Base-by-base conservation (phyloP, 176 grass and related monocot species). In the Aechmea fasciata region DNA sequence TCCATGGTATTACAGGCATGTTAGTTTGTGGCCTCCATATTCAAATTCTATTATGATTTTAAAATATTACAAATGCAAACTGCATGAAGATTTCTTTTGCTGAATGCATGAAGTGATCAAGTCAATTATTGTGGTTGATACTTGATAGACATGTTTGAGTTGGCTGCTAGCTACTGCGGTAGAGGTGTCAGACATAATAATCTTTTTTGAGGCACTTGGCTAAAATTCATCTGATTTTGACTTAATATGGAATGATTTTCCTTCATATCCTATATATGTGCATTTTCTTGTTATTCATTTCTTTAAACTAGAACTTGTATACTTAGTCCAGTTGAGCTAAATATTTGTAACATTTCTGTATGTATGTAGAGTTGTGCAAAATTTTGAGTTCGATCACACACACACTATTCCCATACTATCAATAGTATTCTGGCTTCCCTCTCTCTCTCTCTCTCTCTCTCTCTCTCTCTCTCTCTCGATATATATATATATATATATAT, bases 1-100 rank as follows among this genome's bases (percentile, higher is more conserved):
- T 97, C 93, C 72, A 97, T 97, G 89, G 76, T 97, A 62, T 82
- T 87, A 83, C 89, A 92, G 82, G 89, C 87, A n/a, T 47, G 22
- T 33, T 74, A 29, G 48, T 67, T 78, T 69, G 17, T 33, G 15
- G 53, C 25, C 51, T 68, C 61, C 41, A 65, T 75, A 7, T 24
- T 23, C 53, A 25, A 25, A 8, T 65, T 13, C 6, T 51, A 11
- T 25, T 73, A 59, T 47, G 14, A 14, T 49, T 71, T 2, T 67
- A 10, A 1, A 10, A 1, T 19, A 67, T 25, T 67, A 2, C n/a
- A 25, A 67, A 25, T 9, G 2, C 63, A 67, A 67, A 61, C 49
- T 63, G 14, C 53, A 57, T 15, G 54, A 14, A 57, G 15, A 19
- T 57, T 57, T 14, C 54, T 57, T 57, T 8, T 17, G 12, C 19